These are phyloP conservation scores for Dipteronia dyeriana DNA, from an alignment of 345 rosid genomes.

Conservation along the genomic window DNA sequence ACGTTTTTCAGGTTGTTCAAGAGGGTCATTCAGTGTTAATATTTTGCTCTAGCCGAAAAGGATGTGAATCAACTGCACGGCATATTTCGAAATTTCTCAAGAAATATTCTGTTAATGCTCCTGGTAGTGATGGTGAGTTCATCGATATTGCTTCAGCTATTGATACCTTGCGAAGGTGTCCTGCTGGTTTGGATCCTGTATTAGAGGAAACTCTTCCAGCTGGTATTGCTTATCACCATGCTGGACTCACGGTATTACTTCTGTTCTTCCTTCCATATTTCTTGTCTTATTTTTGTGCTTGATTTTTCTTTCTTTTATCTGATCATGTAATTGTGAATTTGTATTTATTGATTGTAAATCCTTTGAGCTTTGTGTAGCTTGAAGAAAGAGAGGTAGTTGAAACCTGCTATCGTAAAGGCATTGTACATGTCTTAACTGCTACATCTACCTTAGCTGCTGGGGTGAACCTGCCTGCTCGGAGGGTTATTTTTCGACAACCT, in stretches of 20 bases:
- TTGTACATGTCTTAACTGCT: slow-evolving; percentile 87
- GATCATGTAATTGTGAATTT: background rate
- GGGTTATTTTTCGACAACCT: slow-evolving; percentile 98
- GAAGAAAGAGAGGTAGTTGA: slow-evolving; percentile 98
- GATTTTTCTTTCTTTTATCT: slow-evolving; percentile 18
- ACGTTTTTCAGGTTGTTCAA: slow-evolving; percentile 74
- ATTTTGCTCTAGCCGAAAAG: slow-evolving; percentile 97
- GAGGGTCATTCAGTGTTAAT: slow-evolving; percentile 92
- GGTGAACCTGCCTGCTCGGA: slow-evolving; percentile 95
- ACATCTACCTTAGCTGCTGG: slow-evolving; percentile 99
- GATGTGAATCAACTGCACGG: slow-evolving; percentile 96
- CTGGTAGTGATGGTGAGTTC: slow-evolving; percentile 55
- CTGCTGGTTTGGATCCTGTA: slow-evolving; percentile 89
- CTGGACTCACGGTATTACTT: slow-evolving; percentile 89
- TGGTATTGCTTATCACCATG: slow-evolving; percentile 99
- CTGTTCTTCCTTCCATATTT: slow-evolving; percentile 26
- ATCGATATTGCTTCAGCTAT: slow-evolving; percentile 66
- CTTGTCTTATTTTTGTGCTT: slow-evolving; percentile 9
- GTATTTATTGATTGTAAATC: slow-evolving; percentile 6
- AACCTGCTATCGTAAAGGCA: slow-evolving; percentile 88
- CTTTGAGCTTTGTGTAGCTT: slow-evolving; percentile 49
- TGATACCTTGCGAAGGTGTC: slow-evolving; percentile 73
- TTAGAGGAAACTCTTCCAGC: slow-evolving; percentile 89
- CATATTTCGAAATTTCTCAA: slow-evolving; percentile 79
- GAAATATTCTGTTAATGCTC: slow-evolving; percentile 47